Base-by-base conservation (phyloP, 2,329 filamentous ascomycete species). In the Phialophora verrucosa region DNA sequence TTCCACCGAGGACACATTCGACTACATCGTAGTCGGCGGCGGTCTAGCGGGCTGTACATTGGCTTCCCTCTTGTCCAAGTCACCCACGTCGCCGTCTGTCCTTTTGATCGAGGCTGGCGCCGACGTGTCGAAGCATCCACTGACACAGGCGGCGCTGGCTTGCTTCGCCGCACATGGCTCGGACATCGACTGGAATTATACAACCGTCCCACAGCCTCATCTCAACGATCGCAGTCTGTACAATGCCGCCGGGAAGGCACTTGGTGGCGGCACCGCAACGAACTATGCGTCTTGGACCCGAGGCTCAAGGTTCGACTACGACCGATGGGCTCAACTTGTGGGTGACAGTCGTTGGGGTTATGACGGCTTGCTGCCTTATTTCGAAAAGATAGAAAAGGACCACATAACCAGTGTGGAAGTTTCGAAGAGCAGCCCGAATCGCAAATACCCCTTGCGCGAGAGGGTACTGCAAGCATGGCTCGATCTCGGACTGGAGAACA, bases 31-130 rank as follows among this genome's bases (percentile, higher is more conserved):
- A 63, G 74, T 86, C 12, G 85, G 85, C 25, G 85, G 85, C 42
- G 85, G 84, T 10, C 85, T 83, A 3, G 83, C 83, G 12, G 84
- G 84, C n/a, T 76, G 86, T 17, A 79, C 78, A 1, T 75, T 86
- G 3, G 83, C 82, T 0, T 77, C 75, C n/a, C 51, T 62, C 35
- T 31, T 62, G 17, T 35, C 32, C 77, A 2, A 62, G 38, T 62
- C 59, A 4, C 32, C 32, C 4, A 11, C 51, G 25, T 47, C 59
- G 14, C 50, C 51, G 3, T 62, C 59, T 11, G 51, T 56, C n/a
- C 51, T 62, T 25, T 55, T 62, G 38, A 62, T 62, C 35, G 59
- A 62, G 35, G 59, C 59, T 17, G 59, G 59, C 20, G 12, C 59
- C 20, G 32, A 62, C 27, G 50, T 42, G 23, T 62, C 59, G 20